These are phyloP conservation scores for Metarhizium guizhouense DNA, from an alignment of 2,329 filamentous ascomycete genomes.

Conservation along the genomic window DNA sequence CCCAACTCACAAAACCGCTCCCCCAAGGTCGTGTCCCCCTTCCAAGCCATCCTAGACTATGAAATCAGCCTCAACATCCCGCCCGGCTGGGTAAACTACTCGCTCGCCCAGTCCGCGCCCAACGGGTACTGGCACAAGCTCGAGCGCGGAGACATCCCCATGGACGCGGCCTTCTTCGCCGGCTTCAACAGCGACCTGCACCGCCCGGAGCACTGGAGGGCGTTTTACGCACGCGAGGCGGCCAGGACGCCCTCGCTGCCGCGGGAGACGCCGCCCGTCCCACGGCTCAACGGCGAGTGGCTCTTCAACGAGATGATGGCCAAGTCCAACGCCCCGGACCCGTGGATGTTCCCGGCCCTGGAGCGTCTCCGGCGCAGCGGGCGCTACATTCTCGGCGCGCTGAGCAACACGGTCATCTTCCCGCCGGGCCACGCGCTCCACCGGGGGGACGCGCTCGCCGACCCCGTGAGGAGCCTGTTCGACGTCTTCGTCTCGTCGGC, in stretches of 20 bases:
- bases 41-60: conserved; percentile 89
- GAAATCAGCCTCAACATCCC: conserved; percentile 70
- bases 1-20: background rate
- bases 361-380: conserved; percentile 55
- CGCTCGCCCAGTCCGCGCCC: conserved; percentile 70
- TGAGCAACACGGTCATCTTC: conserved; percentile 87
- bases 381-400: conserved; percentile 65
- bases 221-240: conserved; percentile 45
- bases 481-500: conserved; percentile 84
- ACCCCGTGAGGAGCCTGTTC: conserved; percentile 59
- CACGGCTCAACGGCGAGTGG: conserved; percentile 64
- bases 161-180: conserved; percentile 67
- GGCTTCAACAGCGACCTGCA: conserved; percentile 70
- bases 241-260: conserved; percentile 31
- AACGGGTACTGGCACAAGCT: conserved; percentile 81
- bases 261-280: conserved; percentile 49
- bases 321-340: conserved; percentile 60
- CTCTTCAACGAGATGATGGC: conserved; percentile 93
- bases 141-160: conserved; percentile 71
- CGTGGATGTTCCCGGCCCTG: conserved; percentile 81
- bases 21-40: conserved; percentile 75
- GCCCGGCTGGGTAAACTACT: conserved; percentile 83
- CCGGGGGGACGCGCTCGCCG: conserved; percentile 35
- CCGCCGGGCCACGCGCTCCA: conserved; percentile 64
- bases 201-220: conserved; percentile 56